These are phyloP conservation scores for Aureobasidium sp. DNA, from an alignment of 2,329 filamentous ascomycete genomes.

Conservation along the genomic window DNA sequence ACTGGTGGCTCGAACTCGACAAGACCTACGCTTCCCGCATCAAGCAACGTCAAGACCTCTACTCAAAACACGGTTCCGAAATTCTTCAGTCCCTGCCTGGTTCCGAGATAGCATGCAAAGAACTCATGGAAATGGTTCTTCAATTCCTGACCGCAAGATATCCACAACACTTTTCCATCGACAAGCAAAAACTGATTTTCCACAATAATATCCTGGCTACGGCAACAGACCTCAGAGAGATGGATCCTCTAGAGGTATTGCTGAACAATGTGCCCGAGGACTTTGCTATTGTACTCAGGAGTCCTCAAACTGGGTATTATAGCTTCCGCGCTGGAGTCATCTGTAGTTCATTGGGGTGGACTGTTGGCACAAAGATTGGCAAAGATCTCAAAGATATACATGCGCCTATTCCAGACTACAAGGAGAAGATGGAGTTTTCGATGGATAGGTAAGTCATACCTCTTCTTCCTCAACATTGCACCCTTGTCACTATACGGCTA, in stretches of 20 bases:
- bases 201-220: slow-evolving; percentile 61
- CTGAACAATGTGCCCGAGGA: slow-evolving; percentile 77
- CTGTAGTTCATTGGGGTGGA: slow-evolving; percentile 76
- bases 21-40: slow-evolving; percentile 61
- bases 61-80: slow-evolving; percentile 50
- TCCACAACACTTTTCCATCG: slow-evolving; percentile 49
- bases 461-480: background rate
- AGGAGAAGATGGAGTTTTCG: slow-evolving; percentile 77
- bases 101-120: slow-evolving; percentile 70
- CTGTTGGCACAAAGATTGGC: slow-evolving; percentile 64
- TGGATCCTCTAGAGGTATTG: slow-evolving; percentile 59
- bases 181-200: slow-evolving; percentile 47
- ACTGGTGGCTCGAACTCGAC: slow-evolving; percentile 88
- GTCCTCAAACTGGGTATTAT: slow-evolving; percentile 64
- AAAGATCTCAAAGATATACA: slow-evolving; percentile 64
- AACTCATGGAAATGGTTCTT: slow-evolving; percentile 78
- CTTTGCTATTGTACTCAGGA: slow-evolving; percentile 66
- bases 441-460: slow-evolving; percentile 60
- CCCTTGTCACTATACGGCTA: background rate
- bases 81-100: slow-evolving; percentile 64
- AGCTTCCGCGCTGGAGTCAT: slow-evolving; percentile 66
- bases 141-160: slow-evolving; percentile 50
- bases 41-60: slow-evolving; percentile 57
- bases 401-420: slow-evolving; percentile 67
- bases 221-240: slow-evolving; percentile 49